A percentile compares a stretch with the other conserved stretches of the same genome.
Evolutionary conservation across 768 basidiomycete species (phyloP).

Genomic region (Pilatotrama ljubarskyi): DNA sequence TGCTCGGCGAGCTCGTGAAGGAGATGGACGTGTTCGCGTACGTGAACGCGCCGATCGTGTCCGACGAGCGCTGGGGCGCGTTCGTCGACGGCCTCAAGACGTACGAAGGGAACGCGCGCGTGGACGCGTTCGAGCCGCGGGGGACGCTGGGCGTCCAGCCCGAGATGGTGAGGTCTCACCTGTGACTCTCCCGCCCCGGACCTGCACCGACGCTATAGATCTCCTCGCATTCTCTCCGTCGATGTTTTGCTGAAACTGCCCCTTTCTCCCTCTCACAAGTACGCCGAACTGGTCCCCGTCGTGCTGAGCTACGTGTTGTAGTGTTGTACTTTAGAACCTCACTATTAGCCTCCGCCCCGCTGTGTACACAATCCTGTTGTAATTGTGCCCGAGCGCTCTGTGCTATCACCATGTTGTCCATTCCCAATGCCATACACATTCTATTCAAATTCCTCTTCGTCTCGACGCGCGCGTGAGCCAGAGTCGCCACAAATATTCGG

Average conservation of each 20-base stretch:
- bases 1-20: slow-evolving; percentile 21
- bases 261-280: neutral
- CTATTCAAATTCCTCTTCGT: neutral
- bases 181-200: slow-evolving; percentile 7
- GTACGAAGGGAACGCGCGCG: slow-evolving; percentile 24
- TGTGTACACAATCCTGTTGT: slow-evolving; percentile 3
- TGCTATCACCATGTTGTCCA: neutral
- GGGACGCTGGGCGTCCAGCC: slow-evolving; percentile 8
- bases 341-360: neutral
- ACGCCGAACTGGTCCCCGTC: slow-evolving; percentile 8
- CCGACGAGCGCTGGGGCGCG: slow-evolving; percentile 30
- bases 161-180: slow-evolving; percentile 26
- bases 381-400: neutral
- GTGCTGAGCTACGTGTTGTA: slow-evolving; percentile 16
- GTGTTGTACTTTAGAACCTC: neutral
- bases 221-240: neutral
- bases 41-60: slow-evolving; percentile 31
- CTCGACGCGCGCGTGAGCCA: neutral
- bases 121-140: slow-evolving; percentile 16
- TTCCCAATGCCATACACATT: neutral
- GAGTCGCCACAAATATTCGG: neutral
- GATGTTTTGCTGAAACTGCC: neutral
- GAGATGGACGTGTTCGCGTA: slow-evolving; percentile 29
- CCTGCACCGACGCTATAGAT: neutral
- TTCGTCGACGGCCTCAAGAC: slow-evolving; percentile 27